Base-by-base conservation (phyloP, 441 rosid genomes). In the Pelargonium fulgidum region DNA sequence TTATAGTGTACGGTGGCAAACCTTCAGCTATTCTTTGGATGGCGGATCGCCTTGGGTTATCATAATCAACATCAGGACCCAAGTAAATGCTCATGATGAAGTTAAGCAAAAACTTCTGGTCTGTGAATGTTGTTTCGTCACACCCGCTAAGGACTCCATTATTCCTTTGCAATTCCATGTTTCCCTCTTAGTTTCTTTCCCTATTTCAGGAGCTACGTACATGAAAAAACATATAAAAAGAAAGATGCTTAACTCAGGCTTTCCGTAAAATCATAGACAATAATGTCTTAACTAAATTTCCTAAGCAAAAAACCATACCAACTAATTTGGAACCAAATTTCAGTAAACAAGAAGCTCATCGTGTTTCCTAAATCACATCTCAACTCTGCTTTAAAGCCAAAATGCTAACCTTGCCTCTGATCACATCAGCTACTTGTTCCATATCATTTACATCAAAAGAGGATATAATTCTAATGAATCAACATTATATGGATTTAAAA, bases 41-140 rank as follows among this genome's bases (percentile, higher is more conserved):
- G 1, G 82, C 86, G 11, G 94, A 89, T 71, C 73, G 59, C 73
- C 88, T 80, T 69, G 89, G 90, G 65, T 78, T 78, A 78, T 86
- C 89, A 62, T 81, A 85, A 70, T 68, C 82, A 66, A 88, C 78
- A 78, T 86, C 91, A 67, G 93, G 93, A 71, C 88, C 91, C 72
- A 88, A 65, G 68, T 81, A 86, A 71, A 74, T 82, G 65, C 83
- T 72, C 87, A 86, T 84, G 59, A 85, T 72, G 77, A 89, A 86
- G 71, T 81, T 78, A 59, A 83, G 73, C 82, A 86, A 76, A 85
- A 86, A 86, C 72, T 73, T 71, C 69, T 82, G 88, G 70, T 86
- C 87, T 36, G 20, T 59, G 44, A 67, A 68, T 61, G 70, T 64
- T 62, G 65, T 65, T 17, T 70, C 54, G 36, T 24, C 63, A 2